phyloP scores from a whole-genome alignment of 345 rosid genomes.

The Salix koriyanagi region DNA sequence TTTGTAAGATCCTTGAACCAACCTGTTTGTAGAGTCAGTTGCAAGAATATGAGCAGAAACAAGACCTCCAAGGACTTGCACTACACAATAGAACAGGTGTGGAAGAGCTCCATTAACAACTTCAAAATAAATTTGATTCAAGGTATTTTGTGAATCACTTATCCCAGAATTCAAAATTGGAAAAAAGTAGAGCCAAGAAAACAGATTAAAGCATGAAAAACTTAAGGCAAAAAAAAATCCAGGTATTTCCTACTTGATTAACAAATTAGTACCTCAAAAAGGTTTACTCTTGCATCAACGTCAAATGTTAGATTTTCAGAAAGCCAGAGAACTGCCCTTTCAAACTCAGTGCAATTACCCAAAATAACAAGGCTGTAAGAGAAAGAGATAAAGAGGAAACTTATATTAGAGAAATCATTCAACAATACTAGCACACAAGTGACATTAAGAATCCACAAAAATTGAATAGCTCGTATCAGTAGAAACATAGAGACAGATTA shows the following conservation, averaged over 20 bases:
- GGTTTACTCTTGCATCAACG: conserved; percentile 83
- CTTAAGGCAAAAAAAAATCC: not conserved
- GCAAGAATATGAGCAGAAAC: conserved; percentile 99
- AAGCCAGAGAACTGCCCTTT: conserved; percentile 77
- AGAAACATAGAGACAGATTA: not conserved
- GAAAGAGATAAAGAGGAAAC: conserved; percentile 5
- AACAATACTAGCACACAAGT: too few relatives aligned
- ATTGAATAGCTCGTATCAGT: not conserved
- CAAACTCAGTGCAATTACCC: conserved; percentile 85
- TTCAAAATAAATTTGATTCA: conserved; percentile 6
- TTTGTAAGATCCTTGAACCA: conserved; percentile 67
- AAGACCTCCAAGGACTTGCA: conserved; percentile 99
- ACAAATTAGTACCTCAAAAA: conserved; percentile 67
- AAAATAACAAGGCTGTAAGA: conserved; percentile 75
- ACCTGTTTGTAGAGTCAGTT: conserved; percentile 65
- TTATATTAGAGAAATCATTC: not conserved
- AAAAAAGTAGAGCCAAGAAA: not conserved
- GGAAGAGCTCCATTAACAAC: conserved; percentile 23
- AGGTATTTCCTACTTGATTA: not conserved
- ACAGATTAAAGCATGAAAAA: not conserved
- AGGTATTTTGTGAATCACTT: not conserved
- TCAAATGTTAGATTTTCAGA: conserved; percentile 75
- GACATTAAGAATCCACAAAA: not conserved
- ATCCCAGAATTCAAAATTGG: not conserved
- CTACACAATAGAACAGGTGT: conserved; percentile 46